These are phyloP conservation scores for Globisporangium ultimum DNA, from an alignment of 352 stramenopile genomes.

Conservation along the genomic window DNA sequence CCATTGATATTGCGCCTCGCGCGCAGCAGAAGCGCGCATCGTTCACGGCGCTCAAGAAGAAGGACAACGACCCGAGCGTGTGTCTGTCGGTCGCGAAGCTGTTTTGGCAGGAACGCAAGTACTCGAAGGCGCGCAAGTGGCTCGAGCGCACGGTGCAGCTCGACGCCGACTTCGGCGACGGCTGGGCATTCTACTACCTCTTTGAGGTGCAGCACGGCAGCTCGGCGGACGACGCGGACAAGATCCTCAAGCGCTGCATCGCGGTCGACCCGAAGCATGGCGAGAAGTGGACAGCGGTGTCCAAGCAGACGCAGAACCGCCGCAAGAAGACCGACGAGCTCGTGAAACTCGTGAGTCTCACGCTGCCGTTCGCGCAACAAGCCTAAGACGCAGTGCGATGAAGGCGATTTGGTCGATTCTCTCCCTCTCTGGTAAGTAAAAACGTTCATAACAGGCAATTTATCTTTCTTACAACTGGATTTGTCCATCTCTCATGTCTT, in stretches of 20 bases:
- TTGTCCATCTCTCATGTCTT: neutral
- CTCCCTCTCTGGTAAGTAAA: neutral
- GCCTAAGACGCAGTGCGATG: slow-evolving; percentile 14
- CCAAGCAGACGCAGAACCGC: slow-evolving; percentile 91
- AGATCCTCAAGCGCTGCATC: slow-evolving; percentile 87
- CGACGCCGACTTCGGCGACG: slow-evolving; percentile 95
- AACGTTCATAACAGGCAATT: no score
- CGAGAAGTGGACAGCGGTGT: slow-evolving; percentile 92
- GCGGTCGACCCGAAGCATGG: slow-evolving; percentile 93
- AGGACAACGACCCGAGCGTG: slow-evolving; percentile 96
- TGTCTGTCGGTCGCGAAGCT: slow-evolving; percentile 95
- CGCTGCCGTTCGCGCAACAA: slow-evolving; percentile 66
- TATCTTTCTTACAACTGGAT: neutral
- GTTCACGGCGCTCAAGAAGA: slow-evolving; percentile 95
- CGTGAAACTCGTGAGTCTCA: slow-evolving; percentile 75
- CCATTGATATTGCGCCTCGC: slow-evolving; percentile 92
- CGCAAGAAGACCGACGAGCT: slow-evolving; percentile 73
- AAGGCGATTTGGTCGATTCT: no score
- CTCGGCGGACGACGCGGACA: slow-evolving; percentile 65
- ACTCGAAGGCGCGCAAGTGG: slow-evolving; percentile 97
- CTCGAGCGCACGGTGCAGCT: slow-evolving; percentile 95
- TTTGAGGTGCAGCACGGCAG: slow-evolving; percentile 94
- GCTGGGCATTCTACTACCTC: slow-evolving; percentile 96
- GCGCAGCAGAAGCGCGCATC: slow-evolving; percentile 96
- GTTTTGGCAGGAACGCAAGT: slow-evolving; percentile 96